Percentiles rank a stretch among this genome's conserved stretches.
phyloP scores from a whole-genome alignment of 257 asterid species.

The Dorcoceras hygrometricum region DNA sequence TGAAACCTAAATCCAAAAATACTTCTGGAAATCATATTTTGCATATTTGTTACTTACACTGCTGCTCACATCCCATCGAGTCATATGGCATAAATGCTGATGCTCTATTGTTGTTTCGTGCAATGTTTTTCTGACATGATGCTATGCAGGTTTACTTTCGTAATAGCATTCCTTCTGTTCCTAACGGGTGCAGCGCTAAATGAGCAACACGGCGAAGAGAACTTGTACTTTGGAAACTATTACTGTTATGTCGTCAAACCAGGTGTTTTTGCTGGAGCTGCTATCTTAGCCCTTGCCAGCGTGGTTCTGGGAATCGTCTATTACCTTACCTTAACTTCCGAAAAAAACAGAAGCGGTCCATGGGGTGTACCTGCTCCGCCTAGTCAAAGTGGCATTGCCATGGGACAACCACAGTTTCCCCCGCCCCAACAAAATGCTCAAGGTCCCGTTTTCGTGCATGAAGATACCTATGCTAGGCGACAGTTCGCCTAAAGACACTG shows the following conservation, averaged over 20 bases:
- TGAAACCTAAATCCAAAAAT: neutral
- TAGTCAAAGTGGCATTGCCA: constrained; percentile 62
- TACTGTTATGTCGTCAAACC: constrained; percentile 77
- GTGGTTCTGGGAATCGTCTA: constrained; percentile 66
- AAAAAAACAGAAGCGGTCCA: constrained; percentile 38
- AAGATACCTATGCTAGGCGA: constrained; percentile 84
- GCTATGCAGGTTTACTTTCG: constrained; percentile 78
- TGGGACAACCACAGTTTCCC: constrained; percentile 85
- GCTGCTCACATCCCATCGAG: neutral
- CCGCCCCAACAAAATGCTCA: constrained; percentile 39
- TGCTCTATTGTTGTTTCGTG: neutral
- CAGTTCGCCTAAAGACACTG: constrained; percentile 39
- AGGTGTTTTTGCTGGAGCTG: constrained; percentile 90
- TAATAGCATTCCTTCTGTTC: constrained; percentile 73
- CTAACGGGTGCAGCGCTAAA: constrained; percentile 93
- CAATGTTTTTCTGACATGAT: neutral
- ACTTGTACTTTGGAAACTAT: constrained; percentile 57
- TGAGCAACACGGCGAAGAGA: constrained; percentile 78
- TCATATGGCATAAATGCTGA: neutral
- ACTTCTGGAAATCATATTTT: too few species aligned
- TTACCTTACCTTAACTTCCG: constrained; percentile 44
- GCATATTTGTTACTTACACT: neutral
- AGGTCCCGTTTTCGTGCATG: constrained; percentile 80
- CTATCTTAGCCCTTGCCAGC: constrained; percentile 64
- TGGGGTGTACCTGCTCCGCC: constrained; percentile 42